Evolutionary conservation across 345 rosid species (phyloP), one percentile per base, ranked within the genome.

Genomic region (Cardamine chenopodiifolia): DNA sequence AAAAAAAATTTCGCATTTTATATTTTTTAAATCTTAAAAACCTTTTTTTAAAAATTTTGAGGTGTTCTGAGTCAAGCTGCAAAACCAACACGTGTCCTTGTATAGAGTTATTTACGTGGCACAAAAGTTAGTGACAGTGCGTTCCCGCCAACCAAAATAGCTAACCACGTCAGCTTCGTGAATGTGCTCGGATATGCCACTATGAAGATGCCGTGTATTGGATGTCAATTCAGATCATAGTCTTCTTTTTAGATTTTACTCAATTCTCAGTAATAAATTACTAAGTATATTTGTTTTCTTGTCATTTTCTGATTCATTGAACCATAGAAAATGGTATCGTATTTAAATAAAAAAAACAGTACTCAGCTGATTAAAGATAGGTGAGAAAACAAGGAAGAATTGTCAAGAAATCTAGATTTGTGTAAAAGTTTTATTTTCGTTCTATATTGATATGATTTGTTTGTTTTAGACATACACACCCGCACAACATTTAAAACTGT

Each of bases 61-160:
- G n/a, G n/a, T n/a, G n/a, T n/a, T n/a, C n/a, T n/a, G n/a, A n/a
- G n/a, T n/a, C 71, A 65, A 66, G 59, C 42, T 48, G 4, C 2
- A 5, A 2, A 8, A 13, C 19, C 53, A 66, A 54, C 65, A 76
- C 79, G 75, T 76, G 75, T 62, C 57, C 11, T n/a, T n/a, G n/a
- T n/a, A n/a, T n/a, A n/a, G n/a, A n/a, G 15, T 17, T 12, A 45
- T 6, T 6, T 34, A 63, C 80, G 80, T 77, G 80, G 50, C 71
- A 0, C 0, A 2, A 53, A 8, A 10, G n/a, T 6, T 23, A 70
- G 34, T 77, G 80, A 76, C 54, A 8, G 20, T 3, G 1, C 34
- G 8, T 70, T n/a, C 75, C 71, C 71, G 54, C 76, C 8, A 35
- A 47, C 76, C 8, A 35, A 47, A 47, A 64, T 18, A 70, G 71